Conservation (phyloP, 1,139 yeast species). For the Arxiozyma slooffiae region DNA sequence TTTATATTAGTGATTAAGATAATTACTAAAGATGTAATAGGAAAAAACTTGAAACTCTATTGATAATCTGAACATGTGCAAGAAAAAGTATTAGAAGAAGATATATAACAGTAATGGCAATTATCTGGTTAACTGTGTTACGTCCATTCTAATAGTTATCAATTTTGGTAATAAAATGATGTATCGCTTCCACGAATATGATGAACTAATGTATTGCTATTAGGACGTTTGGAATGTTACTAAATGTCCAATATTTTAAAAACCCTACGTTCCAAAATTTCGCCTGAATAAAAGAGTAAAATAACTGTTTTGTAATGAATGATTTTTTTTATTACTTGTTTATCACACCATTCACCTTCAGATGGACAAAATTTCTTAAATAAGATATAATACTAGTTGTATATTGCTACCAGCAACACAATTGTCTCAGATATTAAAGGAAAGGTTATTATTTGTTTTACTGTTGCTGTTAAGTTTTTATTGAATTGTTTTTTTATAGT, state of each 20-base stretch:
- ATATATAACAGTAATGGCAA: constrained; percentile 37
- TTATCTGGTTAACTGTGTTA: constrained; percentile 31
- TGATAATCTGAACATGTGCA: constrained; percentile 82
- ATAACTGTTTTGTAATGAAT: constrained; percentile 35
- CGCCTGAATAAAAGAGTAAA: constrained; percentile 66
- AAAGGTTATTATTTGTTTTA: constrained; percentile 11
- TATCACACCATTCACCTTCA: constrained; percentile 71
- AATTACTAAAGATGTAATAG: constrained; percentile 72
- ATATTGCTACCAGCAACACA: constrained; percentile 40
- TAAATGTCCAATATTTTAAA: constrained; percentile 67
- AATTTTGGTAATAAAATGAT: constrained; percentile 24
- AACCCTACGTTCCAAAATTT: constrained; percentile 84
- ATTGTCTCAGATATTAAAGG: constrained; percentile 47
- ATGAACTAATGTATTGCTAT: constrained; percentile 61
- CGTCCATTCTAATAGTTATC: constrained; percentile 5
- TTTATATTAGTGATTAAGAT: constrained; percentile 32
- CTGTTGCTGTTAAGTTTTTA: constrained; percentile 8
- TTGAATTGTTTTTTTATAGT: constrained; percentile 6
- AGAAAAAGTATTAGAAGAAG: constrained; percentile 45
- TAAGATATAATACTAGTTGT: constrained; percentile 41
- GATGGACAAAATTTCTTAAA: constrained; percentile 55
- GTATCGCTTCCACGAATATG: constrained; percentile 31
- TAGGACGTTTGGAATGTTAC: constrained; percentile 76
- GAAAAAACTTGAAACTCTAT: constrained; percentile 64
- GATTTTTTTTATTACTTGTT: background rate